phyloP scores from a whole-genome alignment of 2,329 filamentous ascomycete genomes.

The Byssothecium circinans region DNA sequence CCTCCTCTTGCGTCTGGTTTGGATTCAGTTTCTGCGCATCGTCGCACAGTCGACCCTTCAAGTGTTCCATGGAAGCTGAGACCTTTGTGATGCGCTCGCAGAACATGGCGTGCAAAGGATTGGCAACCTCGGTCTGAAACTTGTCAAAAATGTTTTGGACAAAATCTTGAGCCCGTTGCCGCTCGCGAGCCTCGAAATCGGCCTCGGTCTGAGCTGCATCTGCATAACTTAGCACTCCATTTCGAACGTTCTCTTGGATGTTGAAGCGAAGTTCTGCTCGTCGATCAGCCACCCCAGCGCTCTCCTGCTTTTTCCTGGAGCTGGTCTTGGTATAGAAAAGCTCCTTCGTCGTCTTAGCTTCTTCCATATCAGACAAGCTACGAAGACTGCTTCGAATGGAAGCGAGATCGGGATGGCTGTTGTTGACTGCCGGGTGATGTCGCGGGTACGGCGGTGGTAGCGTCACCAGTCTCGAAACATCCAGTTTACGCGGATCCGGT shows the following conservation, averaged over 20 bases:
- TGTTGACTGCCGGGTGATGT: conserved; percentile 94
- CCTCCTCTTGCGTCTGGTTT: conserved; percentile 89
- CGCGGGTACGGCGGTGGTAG: conserved; percentile 91
- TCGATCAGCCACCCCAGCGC: conserved; percentile 59
- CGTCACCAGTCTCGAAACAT: conserved; percentile 89
- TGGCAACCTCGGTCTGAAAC: conserved; percentile 81
- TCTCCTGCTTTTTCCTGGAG: conserved; percentile 56
- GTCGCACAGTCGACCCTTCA: conserved; percentile 71
- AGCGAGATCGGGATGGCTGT: conserved; percentile 87
- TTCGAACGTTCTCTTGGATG: conserved; percentile 75
- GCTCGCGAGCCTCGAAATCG: conserved; percentile 71
- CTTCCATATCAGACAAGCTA: conserved; percentile 70
- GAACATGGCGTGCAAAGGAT: conserved; percentile 78
- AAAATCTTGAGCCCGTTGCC: conserved; percentile 68
- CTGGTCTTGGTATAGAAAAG: conserved; percentile 54
- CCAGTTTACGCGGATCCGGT: conserved; percentile 62
- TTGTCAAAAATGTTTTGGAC: conserved; percentile 80
- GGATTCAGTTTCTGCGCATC: conserved; percentile 70
- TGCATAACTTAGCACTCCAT: conserved; percentile 77
- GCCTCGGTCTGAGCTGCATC: conserved; percentile 81
- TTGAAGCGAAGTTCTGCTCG: conserved; percentile 69
- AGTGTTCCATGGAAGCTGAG: conserved; percentile 73
- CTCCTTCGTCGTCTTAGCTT: conserved; percentile 69
- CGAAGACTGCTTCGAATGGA: conserved; percentile 75
- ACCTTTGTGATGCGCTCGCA: conserved; percentile 73